Base-by-base conservation (phyloP, 768 basidiomycete genomes). In the Chalciporus pseudorubinellus region DNA sequence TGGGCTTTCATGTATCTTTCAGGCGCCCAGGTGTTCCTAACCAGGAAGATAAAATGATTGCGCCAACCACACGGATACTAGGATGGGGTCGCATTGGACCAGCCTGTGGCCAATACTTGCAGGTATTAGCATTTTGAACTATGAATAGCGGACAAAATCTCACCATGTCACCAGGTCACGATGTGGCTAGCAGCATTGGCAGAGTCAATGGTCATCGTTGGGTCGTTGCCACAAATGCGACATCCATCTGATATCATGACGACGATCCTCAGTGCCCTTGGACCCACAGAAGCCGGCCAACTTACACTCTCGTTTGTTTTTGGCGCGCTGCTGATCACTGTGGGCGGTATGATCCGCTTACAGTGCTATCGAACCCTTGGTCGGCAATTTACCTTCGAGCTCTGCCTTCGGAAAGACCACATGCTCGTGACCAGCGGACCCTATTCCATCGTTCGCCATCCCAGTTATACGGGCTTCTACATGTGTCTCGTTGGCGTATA, bases 371-470 rank as follows among this genome's bases (percentile, higher is more conserved):
- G 40, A 13, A 31, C 39, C 5, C 62, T 67, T 13, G 67, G 67
- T 1, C 44, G 39, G 1, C 40, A 48, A 21, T 69, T 58, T 21
- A 69, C 60, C 1, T 56, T 58, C 19, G 36, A 55, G 10, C 55
- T 59, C 14, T 56, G 58, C 28, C n/a, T 66, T 11, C 50, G 55
- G 21, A 53, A 55, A 19, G 55, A 58, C 0, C 65, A 60, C 46
- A 56, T 31, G 22, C 55, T 71, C 19, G 39, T 70, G 14, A 69
- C 63, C n/a, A 47, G 26, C 0, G 67, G 65, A 2, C 63, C 62
- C 1, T 71, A 70, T 26, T n/a, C 53, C 1, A 22, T 59, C 20
- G 57, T 70, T 4, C 63, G 68, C 2, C 70, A 71, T 24, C 67
- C 68, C 1, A 56, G 57, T n/a, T 71, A 70, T 31, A 34, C 55